Conservation (phyloP, 192 early-diverging fungal genomes). For the Linnemannia schmuckeri region DNA sequence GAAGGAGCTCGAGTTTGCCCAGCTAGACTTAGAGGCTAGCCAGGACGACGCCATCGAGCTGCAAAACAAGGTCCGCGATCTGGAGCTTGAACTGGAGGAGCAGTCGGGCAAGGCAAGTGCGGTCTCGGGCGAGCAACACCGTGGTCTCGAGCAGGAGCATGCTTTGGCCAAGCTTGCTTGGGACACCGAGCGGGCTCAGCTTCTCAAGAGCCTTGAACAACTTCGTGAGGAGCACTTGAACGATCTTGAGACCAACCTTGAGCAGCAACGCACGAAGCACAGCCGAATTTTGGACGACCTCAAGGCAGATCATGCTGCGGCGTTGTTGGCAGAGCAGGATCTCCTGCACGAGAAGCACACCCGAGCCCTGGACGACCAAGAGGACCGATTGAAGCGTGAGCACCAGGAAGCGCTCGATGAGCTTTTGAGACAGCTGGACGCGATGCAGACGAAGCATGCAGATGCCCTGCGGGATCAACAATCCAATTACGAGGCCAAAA, state of each 20-base stretch:
- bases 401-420: slow-evolving; percentile 11
- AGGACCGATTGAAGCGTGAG: background rate
- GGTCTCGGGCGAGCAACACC: background rate
- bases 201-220: slow-evolving; percentile 21
- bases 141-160: slow-evolving; percentile 3
- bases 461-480: slow-evolving; percentile 10
- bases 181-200: slow-evolving; percentile 23
- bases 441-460: slow-evolving; percentile 10
- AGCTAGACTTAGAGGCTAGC: slow-evolving; percentile 39
- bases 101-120: background rate
- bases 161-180: slow-evolving; percentile 20
- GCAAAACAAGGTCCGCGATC: slow-evolving; percentile 38
- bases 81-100: slow-evolving; percentile 40
- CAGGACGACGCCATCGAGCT: slow-evolving; percentile 30
- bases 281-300: slow-evolving; percentile 19
- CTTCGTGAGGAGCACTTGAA: slow-evolving; percentile 29
- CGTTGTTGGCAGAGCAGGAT: slow-evolving; percentile 11
- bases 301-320: slow-evolving; percentile 1
- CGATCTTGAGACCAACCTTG: slow-evolving; percentile 15
- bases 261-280: background rate
- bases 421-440: slow-evolving; percentile 13
- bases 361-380: slow-evolving; percentile 15
- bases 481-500: slow-evolving; percentile 6
- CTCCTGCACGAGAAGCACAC: background rate
- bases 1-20: slow-evolving; percentile 52